phyloP scores from a whole-genome alignment of 768 basidiomycete genomes.

The Boletellus emodensis region DNA sequence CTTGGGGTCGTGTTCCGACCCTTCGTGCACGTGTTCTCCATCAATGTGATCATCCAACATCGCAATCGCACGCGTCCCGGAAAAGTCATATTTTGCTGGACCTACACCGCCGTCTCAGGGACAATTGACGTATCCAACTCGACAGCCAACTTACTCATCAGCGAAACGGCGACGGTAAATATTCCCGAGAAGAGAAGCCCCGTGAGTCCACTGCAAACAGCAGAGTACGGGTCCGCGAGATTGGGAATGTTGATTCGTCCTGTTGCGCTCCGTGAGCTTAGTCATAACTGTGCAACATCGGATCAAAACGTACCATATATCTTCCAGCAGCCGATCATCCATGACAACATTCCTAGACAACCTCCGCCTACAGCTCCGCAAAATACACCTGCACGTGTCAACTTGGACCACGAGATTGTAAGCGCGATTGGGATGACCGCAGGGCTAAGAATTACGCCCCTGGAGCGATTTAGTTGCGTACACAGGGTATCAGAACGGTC shows the following conservation, averaged over 20 bases:
- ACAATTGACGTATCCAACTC: not conserved
- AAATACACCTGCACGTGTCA: constrained; percentile 39
- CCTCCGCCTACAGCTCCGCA: constrained; percentile 41
- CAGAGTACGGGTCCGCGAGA: constrained; percentile 38
- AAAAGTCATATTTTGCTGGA: constrained; percentile 39
- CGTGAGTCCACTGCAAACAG: constrained; percentile 37
- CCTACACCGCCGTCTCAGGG: constrained; percentile 13
- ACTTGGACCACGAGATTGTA: constrained; percentile 45
- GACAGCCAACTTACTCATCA: constrained; percentile 28
- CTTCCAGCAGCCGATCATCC: constrained; percentile 51
- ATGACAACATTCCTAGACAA: constrained; percentile 42
- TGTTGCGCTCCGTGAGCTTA: constrained; percentile 4
- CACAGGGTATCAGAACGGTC: not conserved
- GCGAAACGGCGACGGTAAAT: constrained; percentile 33
- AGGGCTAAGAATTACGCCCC: constrained; percentile 47
- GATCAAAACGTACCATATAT: constrained; percentile 35
- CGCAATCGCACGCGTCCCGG: constrained; percentile 33
- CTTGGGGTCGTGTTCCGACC: constrained; percentile 1
- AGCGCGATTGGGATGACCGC: constrained; percentile 49
- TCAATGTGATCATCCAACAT: constrained; percentile 22
- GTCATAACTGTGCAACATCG: not conserved
- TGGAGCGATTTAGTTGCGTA: constrained; percentile 11
- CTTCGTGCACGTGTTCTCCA: not conserved
- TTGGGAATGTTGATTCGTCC: constrained; percentile 35
- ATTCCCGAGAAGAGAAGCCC: constrained; percentile 38